Conservation (phyloP, 495 filamentous ascomycete species). For the Aspergillus incahuasiensis region DNA sequence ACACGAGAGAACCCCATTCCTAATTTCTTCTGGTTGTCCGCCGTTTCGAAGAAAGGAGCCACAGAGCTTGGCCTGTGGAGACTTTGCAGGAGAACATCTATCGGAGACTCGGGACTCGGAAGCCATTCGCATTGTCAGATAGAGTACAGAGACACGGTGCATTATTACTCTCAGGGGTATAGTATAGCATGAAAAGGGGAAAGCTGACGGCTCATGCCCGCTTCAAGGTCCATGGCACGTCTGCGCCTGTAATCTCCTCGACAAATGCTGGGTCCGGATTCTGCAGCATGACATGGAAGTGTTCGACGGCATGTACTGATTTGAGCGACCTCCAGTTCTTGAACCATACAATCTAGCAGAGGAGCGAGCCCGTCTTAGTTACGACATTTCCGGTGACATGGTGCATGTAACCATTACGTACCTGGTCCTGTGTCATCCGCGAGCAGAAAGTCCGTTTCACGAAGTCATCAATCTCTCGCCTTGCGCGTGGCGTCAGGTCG, state of each 20-base stretch:
- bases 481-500: conserved; percentile 59
- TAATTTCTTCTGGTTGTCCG: conserved; percentile 6
- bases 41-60: conserved; percentile 6
- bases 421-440: conserved; percentile 42
- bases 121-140: neutral
- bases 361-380: neutral
- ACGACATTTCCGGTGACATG: neutral
- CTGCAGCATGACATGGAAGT: conserved; percentile 89
- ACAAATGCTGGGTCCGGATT: conserved; percentile 67
- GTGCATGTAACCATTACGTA: conserved; percentile 13
- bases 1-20: neutral
- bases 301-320: conserved; percentile 80
- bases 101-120: neutral
- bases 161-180: conserved; percentile 1
- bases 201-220: conserved; percentile 14
- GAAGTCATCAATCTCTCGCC: conserved; percentile 61
- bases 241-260: conserved; percentile 65
- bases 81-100: conserved; percentile 1
- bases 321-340: conserved; percentile 84
- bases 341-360: conserved; percentile 71
- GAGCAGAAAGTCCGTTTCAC: conserved; percentile 59
- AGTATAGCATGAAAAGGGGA: neutral
- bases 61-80: conserved; percentile 12
- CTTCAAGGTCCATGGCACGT: conserved; percentile 54
- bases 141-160: neutral